Evolutionary conservation across 2,329 filamentous ascomycete genomes (phyloP).

Genomic region (Diaporthe citri): DNA sequence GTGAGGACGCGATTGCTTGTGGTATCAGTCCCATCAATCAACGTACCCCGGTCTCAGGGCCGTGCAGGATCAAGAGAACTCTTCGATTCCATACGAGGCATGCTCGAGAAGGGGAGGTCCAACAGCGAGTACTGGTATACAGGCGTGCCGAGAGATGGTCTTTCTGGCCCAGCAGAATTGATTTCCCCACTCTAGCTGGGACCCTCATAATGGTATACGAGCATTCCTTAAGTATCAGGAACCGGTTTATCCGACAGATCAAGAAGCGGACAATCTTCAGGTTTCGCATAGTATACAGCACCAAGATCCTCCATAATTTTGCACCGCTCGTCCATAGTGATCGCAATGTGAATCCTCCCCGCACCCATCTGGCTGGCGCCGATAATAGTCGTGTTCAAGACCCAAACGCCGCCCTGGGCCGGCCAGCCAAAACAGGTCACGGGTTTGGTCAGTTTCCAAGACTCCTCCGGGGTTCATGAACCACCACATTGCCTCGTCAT

Average conservation of each 20-base stretch:
- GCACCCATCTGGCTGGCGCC: neutral
- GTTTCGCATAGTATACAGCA: neutral
- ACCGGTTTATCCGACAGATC: neutral
- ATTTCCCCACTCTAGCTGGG: neutral
- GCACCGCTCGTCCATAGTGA: neutral
- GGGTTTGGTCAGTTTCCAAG: neutral
- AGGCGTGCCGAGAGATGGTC: neutral
- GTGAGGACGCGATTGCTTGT: slow-evolving; percentile 1
- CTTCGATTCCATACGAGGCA: neutral
- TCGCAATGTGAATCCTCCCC: neutral
- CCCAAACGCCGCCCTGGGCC: neutral
- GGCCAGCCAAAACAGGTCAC: neutral
- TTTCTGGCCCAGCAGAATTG: neutral
- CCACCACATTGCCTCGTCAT: neutral
- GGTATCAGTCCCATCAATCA: neutral
- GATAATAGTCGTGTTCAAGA: neutral
- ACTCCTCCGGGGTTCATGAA: neutral
- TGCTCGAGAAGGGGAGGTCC: neutral
- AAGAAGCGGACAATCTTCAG: neutral
- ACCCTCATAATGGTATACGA: no score
- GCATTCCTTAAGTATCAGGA: no score
- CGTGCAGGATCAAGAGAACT: neutral
- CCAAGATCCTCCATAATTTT: neutral
- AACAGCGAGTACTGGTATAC: slow-evolving; percentile 1
- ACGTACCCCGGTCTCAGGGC: no score